A percentile compares a stretch with the other conserved stretches of the same genome.
Conservation (phyloP, 257 asterid species). For the Thymus mandschuricus region DNA sequence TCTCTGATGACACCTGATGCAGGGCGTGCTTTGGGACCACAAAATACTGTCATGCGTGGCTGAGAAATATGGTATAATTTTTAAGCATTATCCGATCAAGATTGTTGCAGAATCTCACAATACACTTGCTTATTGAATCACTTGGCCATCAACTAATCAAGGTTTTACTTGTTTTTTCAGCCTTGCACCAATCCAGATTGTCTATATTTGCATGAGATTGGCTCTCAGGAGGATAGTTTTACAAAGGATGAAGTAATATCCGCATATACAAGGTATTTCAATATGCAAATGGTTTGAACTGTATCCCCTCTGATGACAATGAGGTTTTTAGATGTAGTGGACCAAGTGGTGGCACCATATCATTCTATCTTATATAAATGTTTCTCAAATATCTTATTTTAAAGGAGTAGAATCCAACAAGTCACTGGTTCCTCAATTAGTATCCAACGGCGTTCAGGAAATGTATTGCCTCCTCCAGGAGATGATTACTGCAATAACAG, state of each 20-base stretch:
- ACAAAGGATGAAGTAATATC: constrained; percentile 93
- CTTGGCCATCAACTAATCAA: constrained; percentile 19
- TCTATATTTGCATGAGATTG: constrained; percentile 85
- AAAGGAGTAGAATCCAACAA: constrained; percentile 84
- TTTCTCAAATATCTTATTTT: constrained; percentile 36
- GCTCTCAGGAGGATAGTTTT: constrained; percentile 86
- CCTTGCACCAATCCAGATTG: constrained; percentile 94
- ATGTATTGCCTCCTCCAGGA: constrained; percentile 81
- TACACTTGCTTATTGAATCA: constrained; percentile 16
- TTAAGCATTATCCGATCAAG: constrained; percentile 21
- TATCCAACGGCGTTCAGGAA: constrained; percentile 80
- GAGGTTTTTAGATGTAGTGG: too few species aligned
- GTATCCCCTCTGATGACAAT: too few species aligned
- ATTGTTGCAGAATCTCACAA: neutral
- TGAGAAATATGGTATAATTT: constrained; percentile 73
- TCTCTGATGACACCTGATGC: constrained; percentile 43
- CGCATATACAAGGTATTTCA: constrained; percentile 75
- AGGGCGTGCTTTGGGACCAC: constrained; percentile 98
- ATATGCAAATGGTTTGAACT: too few species aligned
- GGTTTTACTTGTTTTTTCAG: constrained; percentile 48
- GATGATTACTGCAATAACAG: constrained; percentile 69
- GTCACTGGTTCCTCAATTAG: constrained; percentile 63
- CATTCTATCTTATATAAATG: constrained; percentile 12
- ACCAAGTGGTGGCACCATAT: too few species aligned
- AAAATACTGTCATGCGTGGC: constrained; percentile 93